Evolutionary conservation across 225 moss, liverwort and hornwort genomes (phyloP).

Genomic region (Anthoceros angustus): DNA sequence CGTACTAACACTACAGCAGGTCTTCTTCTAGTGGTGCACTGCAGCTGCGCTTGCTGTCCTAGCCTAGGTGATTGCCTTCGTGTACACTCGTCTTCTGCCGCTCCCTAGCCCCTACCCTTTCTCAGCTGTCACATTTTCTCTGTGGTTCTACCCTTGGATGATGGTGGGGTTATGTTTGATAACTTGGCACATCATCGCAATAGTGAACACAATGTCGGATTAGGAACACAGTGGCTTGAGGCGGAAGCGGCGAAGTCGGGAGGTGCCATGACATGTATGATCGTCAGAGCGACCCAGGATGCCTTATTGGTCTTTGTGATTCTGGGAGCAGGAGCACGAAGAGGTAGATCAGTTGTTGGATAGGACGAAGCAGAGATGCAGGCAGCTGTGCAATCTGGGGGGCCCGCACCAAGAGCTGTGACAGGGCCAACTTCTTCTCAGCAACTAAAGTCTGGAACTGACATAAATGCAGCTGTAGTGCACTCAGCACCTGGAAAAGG

Average conservation of each 20-base stretch:
- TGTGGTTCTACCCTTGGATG: too few relatives aligned
- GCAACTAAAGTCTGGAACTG: conserved; percentile 45
- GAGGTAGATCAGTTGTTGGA: conserved; percentile 99
- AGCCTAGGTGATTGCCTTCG: too few relatives aligned
- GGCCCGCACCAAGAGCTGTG: conserved; percentile 92
- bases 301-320: conserved; percentile 14
- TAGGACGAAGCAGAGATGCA: conserved; percentile 99
- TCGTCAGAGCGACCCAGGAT: conserved; percentile 26
- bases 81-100: too few relatives aligned
- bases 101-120: too few relatives aligned
- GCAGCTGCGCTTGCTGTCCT: too few relatives aligned
- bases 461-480: conserved; percentile 53
- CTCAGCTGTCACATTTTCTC: too few relatives aligned
- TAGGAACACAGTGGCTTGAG: neutral
- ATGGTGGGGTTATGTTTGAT: too few relatives aligned
- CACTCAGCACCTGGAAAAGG: conserved; percentile 53
- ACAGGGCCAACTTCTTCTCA: conserved; percentile 72
- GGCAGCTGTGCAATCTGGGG: conserved; percentile 93
- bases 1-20: too few relatives aligned
- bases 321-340: conserved; percentile 70
- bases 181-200: too few relatives aligned
- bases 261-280: conserved; percentile 44
- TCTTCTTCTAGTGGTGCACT: too few relatives aligned
- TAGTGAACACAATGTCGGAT: neutral
- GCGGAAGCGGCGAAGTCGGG: conserved; percentile 6